phyloP scores from a whole-genome alignment of 768 basidiomycete species.

The Ramaria rubella region DNA sequence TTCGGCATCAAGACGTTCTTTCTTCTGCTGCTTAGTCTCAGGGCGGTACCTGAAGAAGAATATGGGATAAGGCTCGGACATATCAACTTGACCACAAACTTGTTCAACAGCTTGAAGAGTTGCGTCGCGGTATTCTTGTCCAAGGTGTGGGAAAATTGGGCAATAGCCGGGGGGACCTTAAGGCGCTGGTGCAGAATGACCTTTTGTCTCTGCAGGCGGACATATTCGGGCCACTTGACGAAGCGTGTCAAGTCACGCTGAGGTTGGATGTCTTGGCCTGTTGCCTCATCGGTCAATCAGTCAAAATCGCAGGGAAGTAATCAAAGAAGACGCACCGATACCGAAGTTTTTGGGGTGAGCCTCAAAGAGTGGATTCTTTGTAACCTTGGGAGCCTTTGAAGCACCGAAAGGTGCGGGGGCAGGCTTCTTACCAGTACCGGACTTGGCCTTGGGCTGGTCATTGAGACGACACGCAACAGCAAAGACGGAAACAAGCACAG shows the following conservation, averaged over 20 bases:
- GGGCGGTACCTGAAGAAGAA: constrained; percentile 56
- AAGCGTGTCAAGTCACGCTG: constrained; percentile 90
- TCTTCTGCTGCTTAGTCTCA: constrained; percentile 96
- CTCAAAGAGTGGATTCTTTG: constrained; percentile 97
- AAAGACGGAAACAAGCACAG: constrained; percentile 18
- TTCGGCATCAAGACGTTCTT: constrained; percentile 75
- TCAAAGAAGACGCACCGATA: constrained; percentile 61
- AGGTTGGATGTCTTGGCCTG: constrained; percentile 92
- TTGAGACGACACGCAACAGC: constrained; percentile 64
- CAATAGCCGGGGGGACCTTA: constrained; percentile 97
- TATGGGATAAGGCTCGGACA: neutral
- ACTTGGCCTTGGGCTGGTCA: constrained; percentile 80
- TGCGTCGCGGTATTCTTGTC: constrained; percentile 99
- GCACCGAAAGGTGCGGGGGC: constrained; percentile 79
- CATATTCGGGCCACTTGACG: constrained; percentile 99
- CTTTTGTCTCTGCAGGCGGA: constrained; percentile 96
- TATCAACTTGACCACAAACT: constrained; percentile 35
- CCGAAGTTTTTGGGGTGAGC: constrained; percentile 86
- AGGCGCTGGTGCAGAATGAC: constrained; percentile 96
- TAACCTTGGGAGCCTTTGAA: constrained; percentile 62
- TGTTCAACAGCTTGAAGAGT: constrained; percentile 96
- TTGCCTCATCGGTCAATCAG: neutral
- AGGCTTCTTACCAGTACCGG: constrained; percentile 78
- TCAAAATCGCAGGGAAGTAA: neutral
- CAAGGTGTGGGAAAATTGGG: constrained; percentile 94